Base-by-base conservation (phyloP, 2,329 filamentous ascomycete genomes). In the Verticillium zaregamsianum region DNA sequence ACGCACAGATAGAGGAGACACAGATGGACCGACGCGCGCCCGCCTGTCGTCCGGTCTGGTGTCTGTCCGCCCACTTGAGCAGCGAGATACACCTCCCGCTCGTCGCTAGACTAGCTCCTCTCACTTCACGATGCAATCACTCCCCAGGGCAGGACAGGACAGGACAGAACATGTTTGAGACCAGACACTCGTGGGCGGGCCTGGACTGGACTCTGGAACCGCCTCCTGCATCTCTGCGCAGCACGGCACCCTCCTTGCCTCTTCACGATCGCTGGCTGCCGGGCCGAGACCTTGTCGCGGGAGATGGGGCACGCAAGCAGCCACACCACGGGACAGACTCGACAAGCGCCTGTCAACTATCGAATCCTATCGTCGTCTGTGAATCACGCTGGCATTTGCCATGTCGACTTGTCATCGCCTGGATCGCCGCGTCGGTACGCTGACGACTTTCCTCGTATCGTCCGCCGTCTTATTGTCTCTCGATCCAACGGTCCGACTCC, bases 221-320 rank as follows among this genome's bases (percentile, higher is more conserved):
- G 9, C 12, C 9, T 49, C 40, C n/a, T 23, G 40, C 40, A 49
- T 49, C n/a, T n/a, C n/a, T 39, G 35, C 6, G 28, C 28, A 28
- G 28, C 28, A 28, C 40, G 12, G 40, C n/a, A n/a, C 20, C 40
- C n/a, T 49, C 40, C n/a, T 49, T 25, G 40, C 40, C 40, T 11
- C 40, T 49, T 49, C 40, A 49, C 40, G 40, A 49, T 49, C 20
- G n/a, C 40, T 23, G 20, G 8, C 9, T 49, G 40, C 40, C 20
- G 40, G 37, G n/a, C 23, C 31, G 35, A 58, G 57, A 58, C 57
- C 31, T 28, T 58, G 57, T 58, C 57, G 57, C 57, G 57, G 57
- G 57, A 58, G 25, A 39, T 40, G 57, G 40, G 39, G 57, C 37
- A 58, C 25, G 37, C 40, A 49, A 17, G 20, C 57, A 58, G 57